Evolutionary conservation across 2,329 filamentous ascomycete genomes (phyloP).

Genomic region (Trichoderma gracile): DNA sequence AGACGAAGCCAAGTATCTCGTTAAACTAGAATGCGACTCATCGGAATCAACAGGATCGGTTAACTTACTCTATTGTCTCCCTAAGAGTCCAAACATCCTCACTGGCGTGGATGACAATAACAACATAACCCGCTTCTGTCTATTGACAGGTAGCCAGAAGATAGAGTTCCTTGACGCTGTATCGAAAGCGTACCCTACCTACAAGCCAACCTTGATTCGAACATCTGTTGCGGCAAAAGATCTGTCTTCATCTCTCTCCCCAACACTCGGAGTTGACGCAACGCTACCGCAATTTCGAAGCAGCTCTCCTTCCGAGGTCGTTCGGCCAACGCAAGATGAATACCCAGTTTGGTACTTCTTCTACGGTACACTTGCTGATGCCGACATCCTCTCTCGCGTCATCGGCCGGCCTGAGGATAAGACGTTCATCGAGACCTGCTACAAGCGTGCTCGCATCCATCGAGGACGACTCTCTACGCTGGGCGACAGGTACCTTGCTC

Average conservation of each 20-base stretch:
- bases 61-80: background rate
- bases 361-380: background rate
- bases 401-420: background rate
- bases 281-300: background rate
- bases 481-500: background rate
- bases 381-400: background rate
- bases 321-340: background rate
- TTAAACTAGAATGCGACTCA: background rate
- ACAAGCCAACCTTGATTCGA: background rate
- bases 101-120: background rate
- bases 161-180: background rate
- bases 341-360: conserved; percentile 6
- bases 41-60: background rate
- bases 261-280: background rate
- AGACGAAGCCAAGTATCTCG: background rate
- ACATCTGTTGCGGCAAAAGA: background rate
- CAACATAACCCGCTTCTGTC: background rate
- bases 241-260: background rate
- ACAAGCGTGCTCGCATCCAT: background rate
- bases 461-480: background rate
- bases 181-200: background rate
- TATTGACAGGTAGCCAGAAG: background rate
- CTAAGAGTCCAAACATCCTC: background rate
- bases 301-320: background rate
- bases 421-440: background rate